Base-by-base conservation (phyloP, 768 basidiomycete genomes). In the Lactifluus piperatus region DNA sequence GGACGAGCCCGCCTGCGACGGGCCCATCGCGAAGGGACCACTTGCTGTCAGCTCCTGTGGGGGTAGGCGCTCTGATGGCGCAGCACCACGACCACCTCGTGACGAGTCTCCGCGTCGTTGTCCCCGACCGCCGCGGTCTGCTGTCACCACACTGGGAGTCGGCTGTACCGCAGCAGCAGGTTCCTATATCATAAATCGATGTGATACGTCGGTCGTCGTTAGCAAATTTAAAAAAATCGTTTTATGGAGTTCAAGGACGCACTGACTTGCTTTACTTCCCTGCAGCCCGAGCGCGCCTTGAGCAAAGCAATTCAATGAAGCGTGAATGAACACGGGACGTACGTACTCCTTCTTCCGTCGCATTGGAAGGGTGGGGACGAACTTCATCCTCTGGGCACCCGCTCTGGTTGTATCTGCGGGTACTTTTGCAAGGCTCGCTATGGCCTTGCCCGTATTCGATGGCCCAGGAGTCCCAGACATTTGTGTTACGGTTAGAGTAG, bases 11-110 rank as follows among this genome's bases (percentile, higher is more conserved):
- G 79, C 80, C 64, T 88, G 76, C 24, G 86, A 77, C 34, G 90
- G 90, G 22, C 90, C 90, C 83, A 92, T 84, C 20, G 90, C 88
- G 65, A 92, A 92, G 14, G 90, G 90, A 4, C 90, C 90, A 66
- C 87, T 90, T 0, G 90, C 90, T 18, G 81, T 85, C 89, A 92
- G 89, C 72, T 88, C 84, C 7, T 74, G 74, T 2, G 79, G 71
- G 48, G 84, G 73, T 0, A 78, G 79, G 16, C 75, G 81, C 63
- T 72, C 66, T 0, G 72, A 65, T 4, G 74, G 79, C 6, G 29
- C 79, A 10, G 34, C 55, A n/a, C 62, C 64, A 13, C 64, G 64
- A 44, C 79, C 80, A 34, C 79, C 72, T 48, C 81, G 83, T 11
- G 78, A 71, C n/a, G 82, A 81, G 54, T 79, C 68, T 7, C 83